Evolutionary conservation across 2,329 filamentous ascomycete species (phyloP), one percentile per base, ranked within the genome.

Genomic region (Geosmithia flava): DNA sequence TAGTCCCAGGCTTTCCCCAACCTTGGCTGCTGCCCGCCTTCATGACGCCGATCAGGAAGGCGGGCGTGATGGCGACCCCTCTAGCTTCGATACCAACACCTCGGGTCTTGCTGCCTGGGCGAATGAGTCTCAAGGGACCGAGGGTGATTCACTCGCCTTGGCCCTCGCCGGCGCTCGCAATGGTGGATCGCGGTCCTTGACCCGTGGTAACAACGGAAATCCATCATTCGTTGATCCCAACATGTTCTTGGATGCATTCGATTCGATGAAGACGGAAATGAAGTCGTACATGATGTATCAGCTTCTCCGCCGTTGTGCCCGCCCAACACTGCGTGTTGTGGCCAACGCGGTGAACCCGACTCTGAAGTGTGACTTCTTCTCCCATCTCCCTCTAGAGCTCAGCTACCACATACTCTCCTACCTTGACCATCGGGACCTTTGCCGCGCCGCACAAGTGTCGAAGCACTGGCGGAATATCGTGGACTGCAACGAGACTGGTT

Each of bases 221-320:
- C 58, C 62, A 1, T 50, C 62, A n/a, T 63, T 91, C 19, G 77
- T 90, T 66, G 87, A 94, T 56, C 85, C 91, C n/a, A 86, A 86
- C 7, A 78, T 75, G 16, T 87, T 98, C 74, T 69, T 98, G 16
- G 86, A 95, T 56, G 82, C 83, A 2, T 98, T 97, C 57, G 91
- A 97, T 62, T 78, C 85, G 7, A 85, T 98, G 75, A 89, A 91
- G 2, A 80, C 86, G 43, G 85, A 93, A 57, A 81, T 98, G 77
- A 93, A 98, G 67, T 86, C 85, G 0, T 95, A 95, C 60, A 83
- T 98, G 67, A 95, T 98, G 81, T 97, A 94, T 61, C 91, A 98
- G 61, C 80, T 98, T 48, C 75, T 98, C 23, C 83, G 87, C 49
- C 78, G 93, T 44, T 97, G 90, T 59, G 80, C 88, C 6, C 85